Evolutionary conservation across 1,139 yeast species (phyloP), one percentile per base, ranked within the genome.

Genomic region (Sugiyamaella novakii): DNA sequence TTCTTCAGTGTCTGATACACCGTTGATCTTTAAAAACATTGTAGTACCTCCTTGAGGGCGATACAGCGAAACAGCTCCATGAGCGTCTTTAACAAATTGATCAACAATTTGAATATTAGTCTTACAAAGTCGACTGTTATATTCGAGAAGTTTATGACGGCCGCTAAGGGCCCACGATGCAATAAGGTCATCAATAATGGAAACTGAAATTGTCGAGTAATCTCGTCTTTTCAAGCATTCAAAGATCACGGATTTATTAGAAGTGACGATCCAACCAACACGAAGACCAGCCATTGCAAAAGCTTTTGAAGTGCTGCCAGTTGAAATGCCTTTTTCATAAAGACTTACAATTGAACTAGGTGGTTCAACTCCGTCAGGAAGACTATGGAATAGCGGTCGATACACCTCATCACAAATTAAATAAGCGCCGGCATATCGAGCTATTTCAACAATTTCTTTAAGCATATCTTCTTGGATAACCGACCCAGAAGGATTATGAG

Each of bases 401-500:
- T 79, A 80, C 5, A 78, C 83, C 58, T 80, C 83, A 59, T 80
- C 84, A 50, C 78, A 71, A 42, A 77, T 60, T 11, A 79, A 52
- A 50, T 71, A 73, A 3, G 72, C 66, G 33, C 63, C 71, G 14
- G 65, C 53, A 5, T 58, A 46, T 27, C 62, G 55, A 47, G 81
- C 78, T 28, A 78, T 55, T 1, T 64, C 66, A 10, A 75, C 75
- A 29, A 79, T 70, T 33, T 67, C 57, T 14, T 54, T 35, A 54
- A 79, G 59, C 7, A 63, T 51, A 1, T 59, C 61, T 46, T 71
- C 67, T 2, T 68, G 65, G 65, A 79, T 72, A 7, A 77, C 75
- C 4, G 68, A 65, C 0, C 84, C 83, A 0, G 80, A 70, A 1
- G 84, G 84, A 56, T 79, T 79, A 57, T 78, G 76, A 5, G 84